Conservation (phyloP, 2,329 filamentous ascomycete genomes). For the Huntiella abstrusa region DNA sequence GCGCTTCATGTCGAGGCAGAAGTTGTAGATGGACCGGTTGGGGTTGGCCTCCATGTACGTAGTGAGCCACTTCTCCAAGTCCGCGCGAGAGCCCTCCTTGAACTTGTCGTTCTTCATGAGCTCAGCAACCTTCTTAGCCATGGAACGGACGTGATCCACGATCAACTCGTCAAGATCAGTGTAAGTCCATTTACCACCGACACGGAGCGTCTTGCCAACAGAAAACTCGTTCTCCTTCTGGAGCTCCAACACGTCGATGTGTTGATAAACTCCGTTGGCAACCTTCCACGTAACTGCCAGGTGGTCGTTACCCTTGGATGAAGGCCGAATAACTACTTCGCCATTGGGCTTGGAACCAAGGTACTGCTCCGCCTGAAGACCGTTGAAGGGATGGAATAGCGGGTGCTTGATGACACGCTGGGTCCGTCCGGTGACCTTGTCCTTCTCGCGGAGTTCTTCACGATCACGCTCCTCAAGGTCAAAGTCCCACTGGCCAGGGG, state of each 20-base stretch:
- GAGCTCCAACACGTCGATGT: conserved; percentile 90
- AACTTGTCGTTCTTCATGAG: conserved; percentile 91
- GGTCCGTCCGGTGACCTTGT: conserved; percentile 64
- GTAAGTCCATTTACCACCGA: conserved; percentile 79
- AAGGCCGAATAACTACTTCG: conserved; percentile 87
- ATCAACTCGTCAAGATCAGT: conserved; percentile 94
- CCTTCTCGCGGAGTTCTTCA: conserved; percentile 70
- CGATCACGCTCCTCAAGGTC: conserved; percentile 62
- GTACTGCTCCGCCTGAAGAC: conserved; percentile 81
- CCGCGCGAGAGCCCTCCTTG: conserved; percentile 58
- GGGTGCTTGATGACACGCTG: conserved; percentile 96
- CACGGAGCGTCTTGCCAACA: conserved; percentile 66
- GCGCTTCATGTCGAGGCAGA: conserved; percentile 83
- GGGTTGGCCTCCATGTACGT: conserved; percentile 96
- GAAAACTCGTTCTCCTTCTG: conserved; percentile 96
- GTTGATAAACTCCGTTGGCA: conserved; percentile 85
- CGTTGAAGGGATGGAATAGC: conserved; percentile 84
- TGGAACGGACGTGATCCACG: conserved; percentile 89
- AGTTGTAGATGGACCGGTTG: conserved; percentile 79
- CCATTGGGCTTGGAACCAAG: conserved; percentile 70
- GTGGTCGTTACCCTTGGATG: conserved; percentile 88
- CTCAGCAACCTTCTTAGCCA: conserved; percentile 95
- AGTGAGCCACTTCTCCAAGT: conserved; percentile 84
- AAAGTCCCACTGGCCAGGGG: conserved; percentile 73
- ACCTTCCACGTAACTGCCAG: conserved; percentile 97